A percentile compares a stretch with the other conserved stretches of the same genome.
Conservation (phyloP, 2,329 filamentous ascomycete species). For the Aspergillus japonicus region DNA sequence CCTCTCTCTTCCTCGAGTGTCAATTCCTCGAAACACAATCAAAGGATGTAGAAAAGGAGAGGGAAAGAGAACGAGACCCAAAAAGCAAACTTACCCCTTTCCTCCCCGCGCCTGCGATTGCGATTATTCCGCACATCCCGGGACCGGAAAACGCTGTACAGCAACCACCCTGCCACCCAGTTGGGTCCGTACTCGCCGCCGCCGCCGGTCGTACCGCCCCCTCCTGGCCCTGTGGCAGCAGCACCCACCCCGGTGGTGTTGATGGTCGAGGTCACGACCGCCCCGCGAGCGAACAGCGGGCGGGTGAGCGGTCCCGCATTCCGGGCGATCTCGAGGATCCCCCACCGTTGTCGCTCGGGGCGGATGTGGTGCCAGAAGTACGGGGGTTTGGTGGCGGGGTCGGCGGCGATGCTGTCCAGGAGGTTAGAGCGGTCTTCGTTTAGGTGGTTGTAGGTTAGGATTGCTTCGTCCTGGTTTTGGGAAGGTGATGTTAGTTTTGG, state of each 20-base stretch:
- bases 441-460: constrained; percentile 43
- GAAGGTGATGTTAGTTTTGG: neutral
- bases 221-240: neutral
- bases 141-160: constrained; percentile 50
- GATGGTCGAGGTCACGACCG: neutral
- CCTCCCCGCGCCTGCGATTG: constrained; percentile 39
- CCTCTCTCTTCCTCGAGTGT: no score
- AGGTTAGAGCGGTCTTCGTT: constrained; percentile 43
- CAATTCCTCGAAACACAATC: neutral
- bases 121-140: constrained; percentile 48
- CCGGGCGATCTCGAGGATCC: constrained; percentile 43
- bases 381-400: constrained; percentile 39
- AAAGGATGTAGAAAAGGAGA: neutral
- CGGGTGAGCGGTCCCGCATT: constrained; percentile 41
- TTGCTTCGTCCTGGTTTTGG: constrained; percentile 43
- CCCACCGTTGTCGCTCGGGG: constrained; percentile 44
- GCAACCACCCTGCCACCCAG: constrained; percentile 48
- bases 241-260: neutral
- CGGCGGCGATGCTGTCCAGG: constrained; percentile 40
- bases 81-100: constrained; percentile 14
- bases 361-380: constrained; percentile 50
- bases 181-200: constrained; percentile 47
- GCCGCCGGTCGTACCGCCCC: constrained; percentile 21
- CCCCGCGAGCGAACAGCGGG: constrained; percentile 37
- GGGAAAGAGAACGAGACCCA: neutral